phyloP scores from a whole-genome alignment of 2,329 filamentous ascomycete species.

The Hirsutella rhossiliensis region DNA sequence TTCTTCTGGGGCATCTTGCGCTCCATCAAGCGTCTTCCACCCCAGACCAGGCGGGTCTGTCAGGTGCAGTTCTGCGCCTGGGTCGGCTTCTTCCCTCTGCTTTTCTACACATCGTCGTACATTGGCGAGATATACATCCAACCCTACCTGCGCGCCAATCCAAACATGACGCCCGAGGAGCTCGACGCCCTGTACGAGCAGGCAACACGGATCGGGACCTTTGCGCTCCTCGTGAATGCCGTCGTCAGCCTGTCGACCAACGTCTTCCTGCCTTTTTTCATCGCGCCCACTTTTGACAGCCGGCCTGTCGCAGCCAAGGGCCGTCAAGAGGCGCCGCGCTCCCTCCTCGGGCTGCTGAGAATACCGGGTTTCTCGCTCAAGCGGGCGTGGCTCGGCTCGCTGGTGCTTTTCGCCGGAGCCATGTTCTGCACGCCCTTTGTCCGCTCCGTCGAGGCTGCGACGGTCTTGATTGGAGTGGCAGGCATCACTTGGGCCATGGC shows the following conservation, averaged over 20 bases:
- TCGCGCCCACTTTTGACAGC: conserved; percentile 65
- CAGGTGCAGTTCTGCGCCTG: conserved; percentile 76
- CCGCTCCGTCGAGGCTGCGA: conserved; percentile 56
- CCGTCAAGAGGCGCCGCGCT: not conserved
- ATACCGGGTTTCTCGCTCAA: conserved; percentile 80
- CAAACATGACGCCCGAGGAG: conserved; percentile 62
- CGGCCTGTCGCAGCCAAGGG: conserved; percentile 18
- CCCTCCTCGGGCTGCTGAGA: conserved; percentile 48
- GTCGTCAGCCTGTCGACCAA: conserved; percentile 74
- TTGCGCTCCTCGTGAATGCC: conserved; percentile 80
- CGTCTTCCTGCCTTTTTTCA: conserved; percentile 72
- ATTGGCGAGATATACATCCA: conserved; percentile 88
- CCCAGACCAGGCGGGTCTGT: conserved; percentile 74
- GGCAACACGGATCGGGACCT: conserved; percentile 77
- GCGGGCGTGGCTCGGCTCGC: conserved; percentile 74
- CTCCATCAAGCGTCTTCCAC: conserved; percentile 67
- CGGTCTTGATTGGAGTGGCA: conserved; percentile 64
- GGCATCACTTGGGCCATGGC: conserved; percentile 89
- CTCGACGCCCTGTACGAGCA: conserved; percentile 72
- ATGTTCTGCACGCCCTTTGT: conserved; percentile 82
- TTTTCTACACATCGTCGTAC: conserved; percentile 93
- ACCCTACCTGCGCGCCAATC: conserved; percentile 65
- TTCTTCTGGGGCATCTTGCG: conserved; percentile 73
- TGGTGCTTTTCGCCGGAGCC: conserved; percentile 69
- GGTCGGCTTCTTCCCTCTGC: conserved; percentile 91